These are phyloP conservation scores for Rhododendron kiyosumense DNA, from an alignment of 148 eudicot genomes.

Conservation along the genomic window DNA sequence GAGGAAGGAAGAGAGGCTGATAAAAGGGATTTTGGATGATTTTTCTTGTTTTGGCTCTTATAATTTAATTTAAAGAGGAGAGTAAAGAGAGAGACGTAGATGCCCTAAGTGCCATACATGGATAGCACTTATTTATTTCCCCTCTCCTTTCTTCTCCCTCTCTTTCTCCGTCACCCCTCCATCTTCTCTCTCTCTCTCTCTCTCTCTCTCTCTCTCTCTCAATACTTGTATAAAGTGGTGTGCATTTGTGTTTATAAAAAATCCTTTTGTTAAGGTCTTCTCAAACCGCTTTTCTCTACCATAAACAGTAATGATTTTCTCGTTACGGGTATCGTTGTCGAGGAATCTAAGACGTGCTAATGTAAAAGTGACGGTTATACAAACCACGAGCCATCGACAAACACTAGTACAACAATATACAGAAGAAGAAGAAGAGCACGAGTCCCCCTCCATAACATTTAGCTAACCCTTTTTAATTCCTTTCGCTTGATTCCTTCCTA, in stretches of 20 bases:
- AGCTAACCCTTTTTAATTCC: not conserved
- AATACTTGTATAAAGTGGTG: not conserved
- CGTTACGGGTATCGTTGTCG: constrained; percentile 19
- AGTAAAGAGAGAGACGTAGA: too few relatives aligned
- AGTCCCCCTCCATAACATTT: not conserved
- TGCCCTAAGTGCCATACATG: too few relatives aligned
- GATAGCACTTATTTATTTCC: constrained; percentile 9
- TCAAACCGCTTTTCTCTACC: not conserved
- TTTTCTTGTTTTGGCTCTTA: too few relatives aligned
- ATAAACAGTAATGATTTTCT: constrained; percentile 27
- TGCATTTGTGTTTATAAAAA: not conserved
- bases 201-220: not conserved
- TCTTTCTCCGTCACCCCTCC: too few relatives aligned
- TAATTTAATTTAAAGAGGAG: too few relatives aligned
- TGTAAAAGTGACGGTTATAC: constrained; percentile 13
- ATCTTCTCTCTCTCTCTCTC: not conserved
- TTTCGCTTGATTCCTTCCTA: not conserved
- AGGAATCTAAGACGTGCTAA: constrained; percentile 22
- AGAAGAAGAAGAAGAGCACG: not conserved
- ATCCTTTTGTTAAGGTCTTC: not conserved
- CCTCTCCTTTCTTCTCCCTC: constrained; percentile 5
- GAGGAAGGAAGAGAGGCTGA: too few relatives aligned
- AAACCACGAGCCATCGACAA: not conserved
- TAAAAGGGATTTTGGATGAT: too few relatives aligned
- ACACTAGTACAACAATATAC: not conserved